Base-by-base conservation (phyloP, 495 filamentous ascomycete genomes). In the Lindgomyces ingoldianus region DNA sequence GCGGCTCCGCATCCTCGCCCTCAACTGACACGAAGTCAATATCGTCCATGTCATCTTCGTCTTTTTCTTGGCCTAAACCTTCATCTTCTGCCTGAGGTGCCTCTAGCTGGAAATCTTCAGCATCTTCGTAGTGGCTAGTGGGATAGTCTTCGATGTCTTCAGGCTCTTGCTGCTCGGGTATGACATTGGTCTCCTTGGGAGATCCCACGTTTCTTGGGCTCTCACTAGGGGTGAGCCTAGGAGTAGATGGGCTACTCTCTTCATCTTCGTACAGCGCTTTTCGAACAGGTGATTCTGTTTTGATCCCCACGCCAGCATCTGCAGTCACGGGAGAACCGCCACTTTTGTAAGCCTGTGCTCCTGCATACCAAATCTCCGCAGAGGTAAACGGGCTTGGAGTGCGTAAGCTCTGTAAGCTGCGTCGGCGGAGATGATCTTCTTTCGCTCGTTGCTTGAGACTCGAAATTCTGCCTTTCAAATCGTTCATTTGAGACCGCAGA, bases 401-500 rank as follows among this genome's bases (percentile, higher is more conserved):
- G 11, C 91, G 85, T 61, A 96, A 76, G 74, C 85, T 93, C 66
- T 93, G 91, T 54, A 95, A 72, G 72, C 93, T 96, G 50, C 89
- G 85, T 45, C 94, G 83, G 64, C 89, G 88, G 64, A 96, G 75
- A 62, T 83, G 90, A 68, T 97, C 94, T 62, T 89, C 89, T 50
- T 89, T 84, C 4, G 89, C 88, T 72, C 92, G 89, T 66, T 92
- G 85, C 62, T 93, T 86, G 30, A 98, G 76, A 11, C 81, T 88
- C 3, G 93, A 96, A 21, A 98, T 90, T 67, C 91, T 90, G 52
- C 93, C 94, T 69, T 93, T 91, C 24, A 98, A 79, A 65, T 92
- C 92, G 67, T 93, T 87, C 89, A 98, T 94, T 77, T 98, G 92
- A 65, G 93, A 89, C 54, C 90, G 89, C 16, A 98, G 80, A 71